A percentile compares a stretch with the other conserved stretches of the same genome.
Evolutionary conservation across 2,329 filamentous ascomycete genomes (phyloP).

Genomic region (Verticillium isaacii): DNA sequence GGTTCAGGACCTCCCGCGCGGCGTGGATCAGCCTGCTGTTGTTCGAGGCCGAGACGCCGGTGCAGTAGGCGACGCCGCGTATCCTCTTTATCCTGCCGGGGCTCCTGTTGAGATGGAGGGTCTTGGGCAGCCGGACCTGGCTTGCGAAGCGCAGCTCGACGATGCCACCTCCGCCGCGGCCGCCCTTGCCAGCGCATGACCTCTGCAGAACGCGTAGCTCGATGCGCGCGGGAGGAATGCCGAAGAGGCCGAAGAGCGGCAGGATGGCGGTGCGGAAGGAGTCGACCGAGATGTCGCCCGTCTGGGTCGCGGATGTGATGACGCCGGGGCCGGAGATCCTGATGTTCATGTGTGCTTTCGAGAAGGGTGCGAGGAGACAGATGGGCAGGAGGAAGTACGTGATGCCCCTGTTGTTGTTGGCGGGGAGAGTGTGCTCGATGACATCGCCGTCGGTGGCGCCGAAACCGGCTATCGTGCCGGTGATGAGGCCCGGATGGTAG

Average conservation of each 20-base stretch:
- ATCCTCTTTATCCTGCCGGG: constrained; percentile 84
- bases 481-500: constrained; percentile 89
- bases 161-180: constrained; percentile 78
- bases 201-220: constrained; percentile 79
- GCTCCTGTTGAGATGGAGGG: constrained; percentile 77
- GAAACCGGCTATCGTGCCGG: constrained; percentile 71
- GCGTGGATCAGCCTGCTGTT: constrained; percentile 94
- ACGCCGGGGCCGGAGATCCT: constrained; percentile 87
- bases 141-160: constrained; percentile 94
- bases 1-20: constrained; percentile 81
- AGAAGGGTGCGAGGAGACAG: constrained; percentile 87
- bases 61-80: constrained; percentile 88
- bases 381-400: constrained; percentile 90
- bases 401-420: constrained; percentile 72
- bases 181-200: constrained; percentile 71
- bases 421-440: constrained; percentile 74
- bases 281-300: constrained; percentile 86
- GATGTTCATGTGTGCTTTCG: constrained; percentile 86
- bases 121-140: constrained; percentile 90
- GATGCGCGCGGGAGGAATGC: constrained; percentile 73
- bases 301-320: constrained; percentile 80
- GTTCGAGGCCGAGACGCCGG: constrained; percentile 86
- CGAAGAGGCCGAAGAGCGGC: constrained; percentile 85
- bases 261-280: constrained; percentile 90
- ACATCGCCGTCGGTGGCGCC: constrained; percentile 69